phyloP scores from a whole-genome alignment of 2,329 filamentous ascomycete species.

The Alternaria sp. region DNA sequence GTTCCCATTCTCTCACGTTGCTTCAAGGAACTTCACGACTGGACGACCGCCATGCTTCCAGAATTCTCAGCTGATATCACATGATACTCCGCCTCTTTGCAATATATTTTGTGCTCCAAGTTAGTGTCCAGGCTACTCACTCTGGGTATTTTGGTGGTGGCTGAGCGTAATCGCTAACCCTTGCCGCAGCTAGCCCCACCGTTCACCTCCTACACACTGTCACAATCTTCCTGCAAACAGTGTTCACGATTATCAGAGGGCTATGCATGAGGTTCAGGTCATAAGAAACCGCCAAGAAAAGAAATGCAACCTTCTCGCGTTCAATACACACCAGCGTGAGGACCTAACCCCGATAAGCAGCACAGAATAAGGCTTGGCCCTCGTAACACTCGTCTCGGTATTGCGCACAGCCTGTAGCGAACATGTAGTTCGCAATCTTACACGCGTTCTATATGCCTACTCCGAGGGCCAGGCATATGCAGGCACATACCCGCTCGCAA shows the following conservation, averaged over 20 bases:
- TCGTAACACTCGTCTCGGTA: neutral
- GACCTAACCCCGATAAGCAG: neutral
- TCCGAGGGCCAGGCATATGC: neutral
- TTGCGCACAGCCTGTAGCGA: neutral
- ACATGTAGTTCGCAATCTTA: neutral
- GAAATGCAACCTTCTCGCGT: too few relatives aligned
- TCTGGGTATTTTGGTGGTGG: neutral
- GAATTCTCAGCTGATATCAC: neutral
- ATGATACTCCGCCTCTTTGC: neutral
- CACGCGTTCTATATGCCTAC: neutral
- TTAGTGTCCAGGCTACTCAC: neutral
- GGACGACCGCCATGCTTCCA: neutral
- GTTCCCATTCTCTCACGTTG: neutral
- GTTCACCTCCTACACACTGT: neutral
- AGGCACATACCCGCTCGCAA: neutral
- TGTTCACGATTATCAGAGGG: neutral
- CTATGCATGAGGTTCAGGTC: neutral
- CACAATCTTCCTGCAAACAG: neutral
- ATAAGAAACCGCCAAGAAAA: neutral
- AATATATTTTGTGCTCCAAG: conserved; percentile 2
- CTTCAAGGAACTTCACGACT: neutral
- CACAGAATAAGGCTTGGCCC: neutral
- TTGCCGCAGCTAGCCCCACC: neutral
- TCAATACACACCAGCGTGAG: neutral
- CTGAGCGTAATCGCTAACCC: neutral